These are phyloP conservation scores for Pulveroboletus sp. DNA, from an alignment of 768 basidiomycete genomes.

Conservation along the genomic window DNA sequence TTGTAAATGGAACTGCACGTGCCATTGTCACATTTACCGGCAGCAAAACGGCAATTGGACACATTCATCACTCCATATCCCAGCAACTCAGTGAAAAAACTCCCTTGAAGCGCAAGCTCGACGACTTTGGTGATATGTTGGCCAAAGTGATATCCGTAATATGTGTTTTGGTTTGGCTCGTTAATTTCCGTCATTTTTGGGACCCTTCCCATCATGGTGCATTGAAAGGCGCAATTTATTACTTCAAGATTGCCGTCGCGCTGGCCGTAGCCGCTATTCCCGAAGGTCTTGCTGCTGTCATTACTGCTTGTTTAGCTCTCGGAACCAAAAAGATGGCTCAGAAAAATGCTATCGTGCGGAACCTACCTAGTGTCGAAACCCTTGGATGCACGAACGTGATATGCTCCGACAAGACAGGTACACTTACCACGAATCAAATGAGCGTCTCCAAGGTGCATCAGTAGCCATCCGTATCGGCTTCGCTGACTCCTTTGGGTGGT, in stretches of 20 bases:
- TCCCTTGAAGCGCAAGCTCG: constrained; percentile 92
- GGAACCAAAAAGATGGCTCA: constrained; percentile 99
- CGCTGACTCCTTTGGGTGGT: constrained; percentile 3
- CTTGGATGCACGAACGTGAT: constrained; percentile 98
- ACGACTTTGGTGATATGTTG: constrained; percentile 96
- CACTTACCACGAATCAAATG: constrained; percentile 96
- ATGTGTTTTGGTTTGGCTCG: constrained; percentile 95
- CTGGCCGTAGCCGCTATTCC: constrained; percentile 99
- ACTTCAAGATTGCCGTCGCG: constrained; percentile 99
- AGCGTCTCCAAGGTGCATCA: constrained; percentile 72
- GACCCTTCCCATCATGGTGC: constrained; percentile 90
- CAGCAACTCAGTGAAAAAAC: constrained; percentile 94
- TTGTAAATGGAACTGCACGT: constrained; percentile 86
- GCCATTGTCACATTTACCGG: constrained; percentile 90
- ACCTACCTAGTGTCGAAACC: constrained; percentile 95
- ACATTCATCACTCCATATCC: constrained; percentile 95
- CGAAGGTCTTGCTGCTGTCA: constrained; percentile 96
- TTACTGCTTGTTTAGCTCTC: constrained; percentile 92
- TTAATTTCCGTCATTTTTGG: constrained; percentile 94
- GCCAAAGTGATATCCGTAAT: constrained; percentile 98
- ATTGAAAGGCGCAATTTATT: constrained; percentile 93
- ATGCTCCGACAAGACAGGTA: constrained; percentile 98
- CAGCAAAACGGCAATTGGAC: constrained; percentile 84
- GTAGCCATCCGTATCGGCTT: background rate
- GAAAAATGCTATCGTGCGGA: constrained; percentile 96